phyloP scores from a whole-genome alignment of 225 moss, liverwort and hornwort species.

The Physcomitrium patens region DNA sequence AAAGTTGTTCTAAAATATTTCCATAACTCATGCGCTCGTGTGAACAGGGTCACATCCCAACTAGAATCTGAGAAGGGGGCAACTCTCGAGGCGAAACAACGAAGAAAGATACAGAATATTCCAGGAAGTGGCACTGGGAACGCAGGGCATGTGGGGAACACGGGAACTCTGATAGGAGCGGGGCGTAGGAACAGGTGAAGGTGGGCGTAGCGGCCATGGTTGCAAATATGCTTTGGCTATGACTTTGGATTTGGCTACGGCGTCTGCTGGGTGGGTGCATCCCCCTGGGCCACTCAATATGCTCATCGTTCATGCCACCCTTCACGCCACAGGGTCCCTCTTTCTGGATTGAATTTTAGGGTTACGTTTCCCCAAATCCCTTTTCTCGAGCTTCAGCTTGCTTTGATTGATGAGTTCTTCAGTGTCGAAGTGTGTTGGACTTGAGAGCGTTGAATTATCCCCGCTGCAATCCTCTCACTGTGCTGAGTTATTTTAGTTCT shows the following conservation, averaged over 20 bases:
- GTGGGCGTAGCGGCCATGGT: slow-evolving; percentile 28
- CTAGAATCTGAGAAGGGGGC: no score
- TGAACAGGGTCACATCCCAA: no score
- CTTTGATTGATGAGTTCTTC: not conserved
- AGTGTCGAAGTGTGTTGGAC: not conserved
- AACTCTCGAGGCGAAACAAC: no score
- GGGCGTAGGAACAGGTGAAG: not conserved
- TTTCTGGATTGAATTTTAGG: not conserved
- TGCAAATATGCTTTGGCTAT: not conserved
- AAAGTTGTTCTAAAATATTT: no score
- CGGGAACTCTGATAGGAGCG: slow-evolving; percentile 24
- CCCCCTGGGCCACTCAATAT: not conserved
- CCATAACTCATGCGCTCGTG: no score
- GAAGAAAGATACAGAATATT: no score
- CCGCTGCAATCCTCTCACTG: not conserved
- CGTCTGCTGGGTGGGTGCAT: not conserved
- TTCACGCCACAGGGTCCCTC: not conserved
- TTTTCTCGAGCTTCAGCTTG: not conserved
- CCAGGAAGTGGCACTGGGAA: no score
- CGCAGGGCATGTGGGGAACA: slow-evolving; percentile 22
- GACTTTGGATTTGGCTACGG: slow-evolving; percentile 2
- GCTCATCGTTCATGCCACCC: not conserved
- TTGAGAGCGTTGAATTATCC: not conserved
- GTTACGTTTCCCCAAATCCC: not conserved
- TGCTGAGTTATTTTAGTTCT: slow-evolving; percentile 11